Evolutionary conservation across 2,329 filamentous ascomycete genomes (phyloP), one percentile per base, ranked within the genome.

Genomic region (Cadophora luteo-olivacea): DNA sequence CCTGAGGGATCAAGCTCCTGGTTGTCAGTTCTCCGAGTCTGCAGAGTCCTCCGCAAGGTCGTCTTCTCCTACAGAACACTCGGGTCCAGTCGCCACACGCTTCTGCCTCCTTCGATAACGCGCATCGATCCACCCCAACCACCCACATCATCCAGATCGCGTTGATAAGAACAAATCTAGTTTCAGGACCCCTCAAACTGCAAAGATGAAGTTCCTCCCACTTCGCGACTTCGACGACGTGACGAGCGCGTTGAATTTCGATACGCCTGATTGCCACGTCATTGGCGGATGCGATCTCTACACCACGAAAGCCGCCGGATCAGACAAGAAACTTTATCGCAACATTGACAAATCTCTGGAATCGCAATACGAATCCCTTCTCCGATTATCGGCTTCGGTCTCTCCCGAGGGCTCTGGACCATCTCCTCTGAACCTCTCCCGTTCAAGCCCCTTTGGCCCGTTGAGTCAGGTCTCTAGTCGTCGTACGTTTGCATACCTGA

Each of bases 241-340:
- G 74, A 95, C 94, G 70, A 91, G 91, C 82, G 92, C 95, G 72
- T 89, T 99, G 78, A 98, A 97, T 79, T 98, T 98, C 84, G 93
- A 96, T 77, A 97, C 95, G 0, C 89, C 92, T 63, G 95, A 98
- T 79, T 94, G 93, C 78, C 92, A 95, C 74, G 92, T 99, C 69
- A 91, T 94, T 33, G 96, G 96, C 75, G 92, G 93, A 72, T 98
- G 95, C 84, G 96, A 99, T 80, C 86, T 98, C 22, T 99, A 97
- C 84, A 98, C 95, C 11, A 97, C 94, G 32, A 99, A 99, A 81
- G 94, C 96, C 36, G 94, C 95, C 66, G 94, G 94, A 57, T 91
- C 91, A 72, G 96, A 99, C 80, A 97, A 97, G 87, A 98, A 98
- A 79, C 85, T 99, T 9, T 97, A 97, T 85, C 97, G 94, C 81